Evolutionary conservation across 2,329 filamentous ascomycete species (phyloP), one percentile per base, ranked within the genome.

Genomic region (Beauveria bassiana): DNA sequence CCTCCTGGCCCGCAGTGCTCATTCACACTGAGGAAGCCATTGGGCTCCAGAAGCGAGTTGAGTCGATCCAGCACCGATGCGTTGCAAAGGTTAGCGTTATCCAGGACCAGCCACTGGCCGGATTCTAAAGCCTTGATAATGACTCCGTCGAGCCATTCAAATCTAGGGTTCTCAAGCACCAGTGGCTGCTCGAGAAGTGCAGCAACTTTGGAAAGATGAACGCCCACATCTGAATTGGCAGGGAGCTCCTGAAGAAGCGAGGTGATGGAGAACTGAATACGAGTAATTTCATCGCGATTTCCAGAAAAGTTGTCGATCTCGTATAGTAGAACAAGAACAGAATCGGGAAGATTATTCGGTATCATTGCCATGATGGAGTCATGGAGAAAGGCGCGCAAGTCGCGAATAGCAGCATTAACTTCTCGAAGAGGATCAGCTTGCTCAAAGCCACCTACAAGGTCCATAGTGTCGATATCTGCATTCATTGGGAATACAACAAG

Each of bases 81-180:
- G 69, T 89, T 97, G 77, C 96, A 99, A 62, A 99, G 82, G 70
- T 99, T 99, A 63, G 96, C 95, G 73, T 99, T 97, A 74, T 99
- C 95, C 24, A 99, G 85, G 12, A 99, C 87, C 20, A 99, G 80
- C 95, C 95, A 99, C 64, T 92, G 84, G 16, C 95, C 95, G 67
- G 88, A 80, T 69, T 96, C 83, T 12, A 98, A 79, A 47, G 95
- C 93, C 68, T 92, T 88, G 53, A 98, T 88, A 49, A 99, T 86
- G 53, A 96, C 85, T 62, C 96, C 95, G 71, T 99, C 93, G 2
- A 96, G 86, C 95, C 95, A 99, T 72, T 96, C 91, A 70, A 99
- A 99, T 2, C 89, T 87, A 24, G 92, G 91, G 64, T 88, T 87
- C 24, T 87, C 84, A 26, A 91, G 81, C 2, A 78, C 75, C 38